Evolutionary conservation across 192 early-diverging fungal genomes (phyloP).

Genomic region (Linnemannia schmuckeri): DNA sequence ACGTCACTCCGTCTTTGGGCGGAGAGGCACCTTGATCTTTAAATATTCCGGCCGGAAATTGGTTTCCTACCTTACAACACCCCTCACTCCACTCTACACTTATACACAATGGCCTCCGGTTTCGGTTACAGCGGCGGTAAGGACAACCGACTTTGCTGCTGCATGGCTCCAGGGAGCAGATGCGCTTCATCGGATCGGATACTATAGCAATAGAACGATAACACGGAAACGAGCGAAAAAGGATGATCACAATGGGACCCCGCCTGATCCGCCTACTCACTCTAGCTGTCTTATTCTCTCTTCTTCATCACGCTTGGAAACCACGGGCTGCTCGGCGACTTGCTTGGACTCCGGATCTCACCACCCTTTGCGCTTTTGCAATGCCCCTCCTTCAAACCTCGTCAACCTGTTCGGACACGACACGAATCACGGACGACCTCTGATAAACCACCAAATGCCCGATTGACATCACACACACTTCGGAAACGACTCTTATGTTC

Average conservation of each 20-base stretch:
- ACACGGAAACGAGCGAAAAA: background rate
- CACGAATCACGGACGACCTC: background rate
- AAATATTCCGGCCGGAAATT: background rate
- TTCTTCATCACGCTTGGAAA: background rate
- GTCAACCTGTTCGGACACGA: background rate
- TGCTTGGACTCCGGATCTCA: background rate
- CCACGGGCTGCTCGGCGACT: background rate
- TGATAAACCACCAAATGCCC: background rate
- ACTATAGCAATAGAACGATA: background rate
- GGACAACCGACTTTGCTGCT: background rate
- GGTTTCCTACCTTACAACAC: background rate
- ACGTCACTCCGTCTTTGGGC: background rate
- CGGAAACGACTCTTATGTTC: background rate
- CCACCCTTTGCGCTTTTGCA: background rate
- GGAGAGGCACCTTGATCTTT: background rate
- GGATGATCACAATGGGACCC: background rate
- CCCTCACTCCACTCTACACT: slow-evolving; percentile 5
- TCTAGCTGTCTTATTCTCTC: background rate
- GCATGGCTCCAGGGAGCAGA: background rate
- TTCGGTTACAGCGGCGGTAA: slow-evolving; percentile 76
- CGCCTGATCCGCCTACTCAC: background rate
- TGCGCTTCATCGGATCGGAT: background rate
- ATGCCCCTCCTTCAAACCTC: background rate
- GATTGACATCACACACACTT: background rate
- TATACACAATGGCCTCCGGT: slow-evolving; percentile 69